Base-by-base conservation (phyloP, 306 rosid genomes). In the Crataegus laevigata region DNA sequence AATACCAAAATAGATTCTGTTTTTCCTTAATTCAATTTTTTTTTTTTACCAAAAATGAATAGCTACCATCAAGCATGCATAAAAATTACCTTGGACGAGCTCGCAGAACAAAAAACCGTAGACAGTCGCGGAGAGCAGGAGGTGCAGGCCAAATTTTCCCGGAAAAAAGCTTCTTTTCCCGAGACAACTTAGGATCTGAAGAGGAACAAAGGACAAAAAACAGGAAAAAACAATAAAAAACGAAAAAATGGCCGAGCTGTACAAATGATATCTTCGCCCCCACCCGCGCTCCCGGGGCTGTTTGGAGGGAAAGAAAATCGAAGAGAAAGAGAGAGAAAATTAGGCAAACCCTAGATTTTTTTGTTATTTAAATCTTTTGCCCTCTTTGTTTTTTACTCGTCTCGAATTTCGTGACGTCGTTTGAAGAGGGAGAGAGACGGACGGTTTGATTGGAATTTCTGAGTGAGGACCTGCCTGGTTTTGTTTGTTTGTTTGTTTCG, bases 281-380 rank as follows among this genome's bases (percentile, higher is more conserved):
- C 47, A 68, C 32, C 71, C 69, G 60, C 71, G 71, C 54, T 43
- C 81, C 84, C 82, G 81, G 82, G 80, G 80, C 74, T 60, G 90
- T 82, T 84, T 86, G 90, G 94, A 87, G 89, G 93, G 91, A 88
- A 85, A 78, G 80, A 85, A 81, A 78, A 86, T 70, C 74, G 69
- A 77, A 69, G 71, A 38, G 66, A 25, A 1, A 52, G 68, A 72
- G 81, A 74, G 66, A 61, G 73, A 55, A 50, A 54, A 47, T 75
- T 42, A 70, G 55, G 42, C 75, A 77, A 88, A 82, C 94, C 88
- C 92, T 82, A 87, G 42, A 61, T 60, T 66, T 42, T 42, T 40
- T 14, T 45, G 8, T 69, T 55, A 72, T 17, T 76, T 43, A 21
- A 65, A 64, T 0, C 21, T 15, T 28, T n/a, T 11, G 4, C 11